A percentile compares a stretch with the other conserved stretches of the same genome.
Evolutionary conservation across 371 early-diverging fungal species (phyloP).

Genomic region (Mortierella sp.): DNA sequence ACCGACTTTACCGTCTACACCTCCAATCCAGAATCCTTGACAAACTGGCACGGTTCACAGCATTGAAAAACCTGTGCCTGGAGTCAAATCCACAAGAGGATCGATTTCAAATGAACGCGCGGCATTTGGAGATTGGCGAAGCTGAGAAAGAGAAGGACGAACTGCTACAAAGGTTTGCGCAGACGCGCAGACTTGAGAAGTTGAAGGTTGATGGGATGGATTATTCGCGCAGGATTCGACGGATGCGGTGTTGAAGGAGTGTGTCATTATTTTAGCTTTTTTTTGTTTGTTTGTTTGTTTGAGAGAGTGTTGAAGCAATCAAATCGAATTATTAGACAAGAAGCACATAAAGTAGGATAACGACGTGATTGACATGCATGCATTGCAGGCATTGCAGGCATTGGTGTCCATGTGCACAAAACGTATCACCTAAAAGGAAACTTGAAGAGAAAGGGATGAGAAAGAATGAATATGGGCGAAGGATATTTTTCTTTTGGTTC

Average conservation of each 20-base stretch:
- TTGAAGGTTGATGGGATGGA: neutral
- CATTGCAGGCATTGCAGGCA: too few relatives aligned
- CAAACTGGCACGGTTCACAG: neutral
- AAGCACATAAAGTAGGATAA: too few relatives aligned
- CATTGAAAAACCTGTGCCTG: neutral
- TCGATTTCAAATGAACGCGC: neutral
- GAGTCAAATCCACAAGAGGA: neutral
- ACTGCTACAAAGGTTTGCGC: neutral
- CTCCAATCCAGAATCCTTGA: neutral
- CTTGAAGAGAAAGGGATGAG: too few relatives aligned
- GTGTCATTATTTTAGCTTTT: neutral
- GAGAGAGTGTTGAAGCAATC: too few relatives aligned
- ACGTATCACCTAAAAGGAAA: too few relatives aligned
- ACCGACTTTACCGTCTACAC: neutral
- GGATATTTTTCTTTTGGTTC: too few relatives aligned
- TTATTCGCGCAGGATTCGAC: neutral
- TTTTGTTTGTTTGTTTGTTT: too few relatives aligned
- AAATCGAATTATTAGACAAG: too few relatives aligned
- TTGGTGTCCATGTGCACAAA: too few relatives aligned
- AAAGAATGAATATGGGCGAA: too few relatives aligned
- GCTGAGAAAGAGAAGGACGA: neutral
- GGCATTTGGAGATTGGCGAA: neutral
- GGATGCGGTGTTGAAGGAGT: neutral
- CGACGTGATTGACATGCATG: too few relatives aligned
- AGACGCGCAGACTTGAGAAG: neutral